Base-by-base conservation (phyloP, 192 early-diverging fungal species). In the Bifiguratus adelaidae region DNA sequence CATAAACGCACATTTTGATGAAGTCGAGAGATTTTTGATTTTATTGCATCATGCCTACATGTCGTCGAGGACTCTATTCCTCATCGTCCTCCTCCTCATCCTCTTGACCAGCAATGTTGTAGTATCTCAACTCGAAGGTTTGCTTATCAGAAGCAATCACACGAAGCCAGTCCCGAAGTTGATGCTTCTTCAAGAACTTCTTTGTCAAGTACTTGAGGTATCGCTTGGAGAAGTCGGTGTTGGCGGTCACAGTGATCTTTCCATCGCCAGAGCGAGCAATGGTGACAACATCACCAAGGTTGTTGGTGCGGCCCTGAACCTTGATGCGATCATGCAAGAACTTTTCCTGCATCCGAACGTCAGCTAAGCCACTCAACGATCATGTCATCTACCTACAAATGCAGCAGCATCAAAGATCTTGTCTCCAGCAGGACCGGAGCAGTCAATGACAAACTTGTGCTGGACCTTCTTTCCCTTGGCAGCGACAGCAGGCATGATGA, bases 151-250 rank as follows among this genome's bases (percentile, higher is more conserved):
- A 69, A 60, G 89, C 74, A 68, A 95, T 77, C 61, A 97, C 95
- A 74, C 95, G 93, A 63, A 99, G 75, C 84, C 85, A 97, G 78
- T 99, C 95, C 65, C 90, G 85, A 74, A 99, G 87, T 68, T 85
- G 80, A 81, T 95, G 76, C 88, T 99, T 94, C 90, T 99, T 99
- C 74, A 99, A 78, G 88, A 91, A 99, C 83, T 94, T 94, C 88
- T 99, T 99, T 77, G 95, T 89, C 45, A 99, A 84, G 86, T 99
- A 99, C 88, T 99, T 99, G 73, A 97, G 70, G 87, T 99, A 99
- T 57, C 93, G 86, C 86, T 99, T 99, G 66, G 93, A 83, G 76
- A 97, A 88, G 48, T 68, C 70, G 50, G 66, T 61, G 72, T 70
- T 76, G 63, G 81, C 70, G 56, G 80, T 76, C 54, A 92, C 81